These are phyloP conservation scores for Rubus idaeus DNA, from an alignment of 306 rosid species.

Conservation along the genomic window DNA sequence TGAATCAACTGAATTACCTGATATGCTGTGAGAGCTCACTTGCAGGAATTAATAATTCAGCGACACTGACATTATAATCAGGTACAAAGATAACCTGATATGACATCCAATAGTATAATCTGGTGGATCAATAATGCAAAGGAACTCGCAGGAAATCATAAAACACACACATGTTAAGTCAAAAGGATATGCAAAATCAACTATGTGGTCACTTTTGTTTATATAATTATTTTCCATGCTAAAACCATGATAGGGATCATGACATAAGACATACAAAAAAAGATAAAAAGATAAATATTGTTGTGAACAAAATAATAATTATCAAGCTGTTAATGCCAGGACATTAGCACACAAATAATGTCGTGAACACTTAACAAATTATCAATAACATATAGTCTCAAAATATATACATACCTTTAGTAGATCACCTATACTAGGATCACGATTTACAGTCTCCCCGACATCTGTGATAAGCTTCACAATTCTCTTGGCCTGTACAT, in stretches of 20 bases:
- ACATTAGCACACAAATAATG: background rate
- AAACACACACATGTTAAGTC: background rate
- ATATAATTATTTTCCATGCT: background rate
- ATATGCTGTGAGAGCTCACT: slow-evolving; percentile 98
- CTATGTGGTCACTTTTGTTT: background rate
- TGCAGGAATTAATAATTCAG: slow-evolving; percentile 92
- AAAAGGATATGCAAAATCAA: background rate
- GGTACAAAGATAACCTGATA: slow-evolving; percentile 90
- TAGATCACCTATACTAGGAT: slow-evolving; percentile 93
- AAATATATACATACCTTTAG: slow-evolving; percentile 62
- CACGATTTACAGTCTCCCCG: slow-evolving; percentile 75
- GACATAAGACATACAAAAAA: background rate
- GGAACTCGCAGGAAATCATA: background rate
- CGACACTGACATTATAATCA: slow-evolving; percentile 94
- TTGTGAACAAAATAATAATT: background rate
- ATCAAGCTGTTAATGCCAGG: background rate
- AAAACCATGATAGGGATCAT: background rate
- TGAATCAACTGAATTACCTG: slow-evolving; percentile 48
- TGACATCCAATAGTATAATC: background rate
- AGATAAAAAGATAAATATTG: background rate
- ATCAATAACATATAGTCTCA: background rate
- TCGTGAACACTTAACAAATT: background rate
- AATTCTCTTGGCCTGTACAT: slow-evolving; percentile 95
- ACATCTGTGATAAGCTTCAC: slow-evolving; percentile 97
- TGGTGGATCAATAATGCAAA: background rate